Evolutionary conservation across 2,329 filamentous ascomycete genomes (phyloP).

Genomic region (Colletotrichum filicis): DNA sequence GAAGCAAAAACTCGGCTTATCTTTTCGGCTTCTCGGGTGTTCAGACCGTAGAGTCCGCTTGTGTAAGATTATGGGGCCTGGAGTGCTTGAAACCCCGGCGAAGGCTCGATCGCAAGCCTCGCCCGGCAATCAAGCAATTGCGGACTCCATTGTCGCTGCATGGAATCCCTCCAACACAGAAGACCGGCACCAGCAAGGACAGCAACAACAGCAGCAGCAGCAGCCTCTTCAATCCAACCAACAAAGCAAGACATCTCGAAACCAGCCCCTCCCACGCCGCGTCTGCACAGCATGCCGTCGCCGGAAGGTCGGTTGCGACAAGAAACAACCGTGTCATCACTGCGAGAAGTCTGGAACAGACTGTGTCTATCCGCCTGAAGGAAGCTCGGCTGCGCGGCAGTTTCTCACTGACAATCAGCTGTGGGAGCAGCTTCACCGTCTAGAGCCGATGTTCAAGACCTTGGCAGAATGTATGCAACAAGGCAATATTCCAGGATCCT

Average conservation of each 20-base stretch:
- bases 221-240: too few relatives aligned
- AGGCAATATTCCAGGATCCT: background rate
- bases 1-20: too few relatives aligned
- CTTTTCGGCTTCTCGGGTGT: too few relatives aligned
- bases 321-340: conserved; percentile 4
- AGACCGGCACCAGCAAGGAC: too few relatives aligned
- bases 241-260: too few relatives aligned
- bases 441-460: conserved; percentile 15
- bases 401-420: background rate
- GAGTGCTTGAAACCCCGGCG: background rate
- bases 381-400: background rate
- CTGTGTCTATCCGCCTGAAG: conserved; percentile 1
- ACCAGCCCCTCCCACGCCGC: background rate
- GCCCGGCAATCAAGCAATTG: background rate
- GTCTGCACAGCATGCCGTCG: conserved; percentile 4
- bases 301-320: conserved; percentile 8
- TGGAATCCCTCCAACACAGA: background rate
- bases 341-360: conserved; percentile 5
- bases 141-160: conserved; percentile 5
- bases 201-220: too few relatives aligned
- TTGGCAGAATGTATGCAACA: conserved; percentile 3
- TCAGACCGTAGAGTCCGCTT: too few relatives aligned
- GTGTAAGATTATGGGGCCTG: too few relatives aligned
- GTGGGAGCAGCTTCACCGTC: conserved; percentile 5
- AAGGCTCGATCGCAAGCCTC: background rate